Evolutionary conservation across 345 rosid genomes (phyloP), one percentile per base, ranked within the genome.

Genomic region (Mercurialis annua): DNA sequence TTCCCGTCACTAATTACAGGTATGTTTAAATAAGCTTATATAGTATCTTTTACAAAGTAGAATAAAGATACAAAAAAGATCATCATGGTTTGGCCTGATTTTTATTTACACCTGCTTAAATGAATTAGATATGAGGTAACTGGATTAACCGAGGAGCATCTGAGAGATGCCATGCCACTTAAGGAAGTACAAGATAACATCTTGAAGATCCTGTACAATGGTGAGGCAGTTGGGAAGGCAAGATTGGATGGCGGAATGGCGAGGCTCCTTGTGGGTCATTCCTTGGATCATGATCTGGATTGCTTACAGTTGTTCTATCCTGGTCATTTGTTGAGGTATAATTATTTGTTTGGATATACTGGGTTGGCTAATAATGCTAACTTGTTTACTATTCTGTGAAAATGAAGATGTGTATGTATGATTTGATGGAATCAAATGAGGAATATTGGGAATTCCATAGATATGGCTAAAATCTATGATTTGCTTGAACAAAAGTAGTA

Each of bases 251-350:
- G 83, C 40, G 84, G 84, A 69, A 86, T 64, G 59, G 84, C 79
- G 66, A 73, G 67, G 65, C 83, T 90, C 78, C 90, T 90, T 65
- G 94, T 86, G 53, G 97, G 92, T 43, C 94, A 90, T 80, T 81
- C 68, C 52, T 63, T 90, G 46, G 79, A 73, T 64, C 86, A 82
- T 76, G 90, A 88, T 77, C 67, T 90, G 76, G 77, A 76, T 46
- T 82, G 90, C 82, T 77, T 90, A 81, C 75, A 81, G 68, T 80
- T 88, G 63, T 59, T 65, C 29, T 90, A 90, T 61, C 92, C 94
- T 58, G 70, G 64, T 64, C 85, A 81, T 67, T 51, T 88, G 82
- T 65, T 80, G 80, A 88, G 97, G 97, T 90, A 76, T 18, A 15
- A 29, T 47, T 36, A 50, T 15, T n/a, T 51, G 23, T 56, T 75